Evolutionary conservation across 805 yeast genomes (phyloP).

Genomic region (Huiozyma sinensis): DNA sequence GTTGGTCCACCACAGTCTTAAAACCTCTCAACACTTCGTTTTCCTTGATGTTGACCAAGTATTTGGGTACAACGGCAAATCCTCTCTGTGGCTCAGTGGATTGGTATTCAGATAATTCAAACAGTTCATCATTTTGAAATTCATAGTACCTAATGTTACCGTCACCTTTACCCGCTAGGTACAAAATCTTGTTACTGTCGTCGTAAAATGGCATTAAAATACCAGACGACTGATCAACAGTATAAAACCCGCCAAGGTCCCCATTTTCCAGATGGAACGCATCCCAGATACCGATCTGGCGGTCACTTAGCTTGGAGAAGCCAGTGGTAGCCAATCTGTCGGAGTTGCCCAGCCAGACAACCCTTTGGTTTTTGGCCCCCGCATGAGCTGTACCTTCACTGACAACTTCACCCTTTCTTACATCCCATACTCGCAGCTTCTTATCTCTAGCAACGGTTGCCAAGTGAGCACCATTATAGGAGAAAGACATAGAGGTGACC

Average conservation of each 20-base stretch:
- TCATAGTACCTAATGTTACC: constrained; percentile 94
- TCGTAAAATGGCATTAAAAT: constrained; percentile 88
- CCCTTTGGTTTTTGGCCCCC: constrained; percentile 86
- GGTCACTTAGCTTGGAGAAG: constrained; percentile 81
- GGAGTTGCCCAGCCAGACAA: constrained; percentile 80
- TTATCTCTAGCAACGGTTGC: constrained; percentile 91
- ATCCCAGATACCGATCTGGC: constrained; percentile 95
- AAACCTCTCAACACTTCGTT: constrained; percentile 76
- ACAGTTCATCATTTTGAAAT: constrained; percentile 72
- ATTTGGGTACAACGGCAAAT: constrained; percentile 79
- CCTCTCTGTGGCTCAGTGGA: constrained; percentile 95
- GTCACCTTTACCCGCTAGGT: constrained; percentile 94
- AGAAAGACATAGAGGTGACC: constrained; percentile 88
- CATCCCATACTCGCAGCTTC: constrained; percentile 84
- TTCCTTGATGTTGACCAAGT: constrained; percentile 64
- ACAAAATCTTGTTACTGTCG: constrained; percentile 65
- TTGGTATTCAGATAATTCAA: constrained; percentile 77
- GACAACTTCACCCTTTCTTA: constrained; percentile 59
- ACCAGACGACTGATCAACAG: constrained; percentile 86
- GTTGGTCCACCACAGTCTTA: constrained; percentile 78
- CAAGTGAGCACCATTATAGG: constrained; percentile 74
- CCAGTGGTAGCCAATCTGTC: constrained; percentile 90
- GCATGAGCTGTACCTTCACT: constrained; percentile 84
- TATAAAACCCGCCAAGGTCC: constrained; percentile 80
- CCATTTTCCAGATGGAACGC: constrained; percentile 62